Evolutionary conservation across 352 stramenopile species (phyloP).

Genomic region (Pythium utonaiense): DNA sequence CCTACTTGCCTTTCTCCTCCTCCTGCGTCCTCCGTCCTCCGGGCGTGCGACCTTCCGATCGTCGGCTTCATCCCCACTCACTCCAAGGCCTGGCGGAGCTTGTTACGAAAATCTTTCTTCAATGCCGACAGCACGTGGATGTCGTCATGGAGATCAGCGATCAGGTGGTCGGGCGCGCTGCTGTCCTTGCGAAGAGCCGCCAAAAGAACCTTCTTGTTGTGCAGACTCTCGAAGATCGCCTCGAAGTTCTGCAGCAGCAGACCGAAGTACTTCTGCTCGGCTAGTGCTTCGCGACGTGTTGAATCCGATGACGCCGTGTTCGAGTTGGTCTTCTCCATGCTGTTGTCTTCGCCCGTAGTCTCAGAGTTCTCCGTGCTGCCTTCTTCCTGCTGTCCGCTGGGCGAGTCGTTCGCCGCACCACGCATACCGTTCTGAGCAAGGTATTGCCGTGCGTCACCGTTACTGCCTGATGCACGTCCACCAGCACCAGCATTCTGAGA

Average conservation of each 20-base stretch:
- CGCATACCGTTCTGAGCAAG: slow-evolving; percentile 15
- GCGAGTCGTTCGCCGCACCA: background rate
- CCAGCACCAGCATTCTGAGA: slow-evolving; percentile 1
- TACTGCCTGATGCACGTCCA: background rate
- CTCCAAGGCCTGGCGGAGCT: slow-evolving; percentile 56
- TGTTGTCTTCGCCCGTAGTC: slow-evolving; percentile 70
- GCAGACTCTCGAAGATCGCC: slow-evolving; percentile 76
- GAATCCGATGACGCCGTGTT: slow-evolving; percentile 40
- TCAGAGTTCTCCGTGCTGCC: slow-evolving; percentile 75
- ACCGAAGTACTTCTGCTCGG: slow-evolving; percentile 79
- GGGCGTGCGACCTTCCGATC: background rate
- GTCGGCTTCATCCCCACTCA: slow-evolving; percentile 9
- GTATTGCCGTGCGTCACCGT: slow-evolving; percentile 12
- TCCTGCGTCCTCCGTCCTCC: background rate
- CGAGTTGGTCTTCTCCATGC: slow-evolving; percentile 45
- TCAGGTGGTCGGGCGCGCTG: slow-evolving; percentile 63
- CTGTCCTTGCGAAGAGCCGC: slow-evolving; percentile 65
- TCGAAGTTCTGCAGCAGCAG: slow-evolving; percentile 83
- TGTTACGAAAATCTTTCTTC: slow-evolving; percentile 80
- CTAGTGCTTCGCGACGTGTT: slow-evolving; percentile 51
- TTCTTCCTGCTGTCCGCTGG: slow-evolving; percentile 25
- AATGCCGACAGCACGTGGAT: slow-evolving; percentile 78
- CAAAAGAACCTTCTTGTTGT: slow-evolving; percentile 83
- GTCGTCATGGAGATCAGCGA: slow-evolving; percentile 73
- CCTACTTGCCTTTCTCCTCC: slow-evolving; percentile 5